These are phyloP conservation scores for Rachicladosporium sp. DNA, from an alignment of 2,329 filamentous ascomycete genomes.

Conservation along the genomic window DNA sequence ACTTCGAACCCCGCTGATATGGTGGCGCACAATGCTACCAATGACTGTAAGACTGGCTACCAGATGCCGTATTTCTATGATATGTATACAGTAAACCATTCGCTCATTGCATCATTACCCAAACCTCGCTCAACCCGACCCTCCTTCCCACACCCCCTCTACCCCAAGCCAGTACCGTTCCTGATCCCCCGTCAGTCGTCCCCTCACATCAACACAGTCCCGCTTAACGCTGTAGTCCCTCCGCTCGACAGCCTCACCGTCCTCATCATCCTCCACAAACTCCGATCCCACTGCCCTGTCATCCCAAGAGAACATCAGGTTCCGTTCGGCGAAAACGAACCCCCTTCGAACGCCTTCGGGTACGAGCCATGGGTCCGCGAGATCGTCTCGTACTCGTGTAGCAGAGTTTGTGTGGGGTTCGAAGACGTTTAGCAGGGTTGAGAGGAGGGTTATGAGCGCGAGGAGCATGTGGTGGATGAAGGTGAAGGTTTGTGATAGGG, in stretches of 20 bases:
- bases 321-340: conserved; percentile 16
- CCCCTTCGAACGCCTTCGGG: conserved; percentile 12
- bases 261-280: conserved; percentile 6
- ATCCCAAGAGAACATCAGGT: conserved; percentile 18
- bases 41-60: too few species aligned
- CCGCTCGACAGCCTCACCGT: conserved; percentile 6
- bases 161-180: conserved; percentile 19
- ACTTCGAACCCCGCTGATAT: too few species aligned
- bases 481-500: conserved; percentile 6
- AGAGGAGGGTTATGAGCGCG: conserved; percentile 8
- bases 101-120: too few species aligned
- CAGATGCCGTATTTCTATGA: too few species aligned
- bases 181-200: conserved; percentile 15
- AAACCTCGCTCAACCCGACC: background rate
- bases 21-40: too few species aligned
- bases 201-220: conserved; percentile 9
- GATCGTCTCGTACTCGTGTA: conserved; percentile 8
- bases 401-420: conserved; percentile 9
- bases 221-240: conserved; percentile 12
- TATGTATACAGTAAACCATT: too few species aligned
- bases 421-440: conserved; percentile 6
- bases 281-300: conserved; percentile 2
- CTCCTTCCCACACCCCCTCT: conserved; percentile 18
- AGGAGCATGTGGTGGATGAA: conserved; percentile 7
- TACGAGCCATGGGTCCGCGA: conserved; percentile 12